Base-by-base conservation (phyloP, 1,284 basidiomycete genomes). In the Trametes pubescens region DNA sequence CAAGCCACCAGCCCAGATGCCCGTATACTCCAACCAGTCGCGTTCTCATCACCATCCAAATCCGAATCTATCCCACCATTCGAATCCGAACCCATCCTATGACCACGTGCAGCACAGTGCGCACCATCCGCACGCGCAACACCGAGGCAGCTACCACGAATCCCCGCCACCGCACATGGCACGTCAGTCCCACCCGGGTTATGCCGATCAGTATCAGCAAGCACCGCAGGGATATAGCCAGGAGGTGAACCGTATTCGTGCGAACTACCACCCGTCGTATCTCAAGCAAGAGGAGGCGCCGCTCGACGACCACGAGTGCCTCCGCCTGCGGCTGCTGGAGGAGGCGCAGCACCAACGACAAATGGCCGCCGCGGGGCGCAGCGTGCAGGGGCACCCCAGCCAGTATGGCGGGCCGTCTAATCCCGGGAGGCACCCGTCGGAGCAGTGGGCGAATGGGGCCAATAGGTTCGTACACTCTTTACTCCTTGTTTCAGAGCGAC, bases 281-380 rank as follows among this genome's bases (percentile, higher is more conserved):
- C 59, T 59, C 54, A 65, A 68, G 43, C 34, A 48, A 29, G 67
- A 64, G 13, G 64, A 65, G 9, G 47, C 48, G 18, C n/a, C 40
- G 18, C 29, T 64, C 21, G 59, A 59, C 48, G 64, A 65, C 13
- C 64, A 57, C 26, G 67, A 68, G 60, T 64, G 67, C 22, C 64
- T 68, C 24, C 64, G 67, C 4, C 46, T 66, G 59, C 53, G 67
- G 26, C 59, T 68, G 29, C 57, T 68, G 11, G 64, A 68, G 60
- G 67, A 68, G 48, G 57, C 62, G 49, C 64, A 64, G 34, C 59
- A 51, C 6, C 59, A 64, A n/a, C 24, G 59, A 22, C 56, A 57
- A 16, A 7, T 43, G 14, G 40, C 40, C 4, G 18, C 14, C 16
- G 51, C 48, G 34, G 32, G 56, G 13, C 55, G 44, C 9, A 24